A percentile compares a stretch with the other conserved stretches of the same genome.
phyloP scores from a whole-genome alignment of 495 filamentous ascomycete species.

The Beverwykella pulmonaria region DNA sequence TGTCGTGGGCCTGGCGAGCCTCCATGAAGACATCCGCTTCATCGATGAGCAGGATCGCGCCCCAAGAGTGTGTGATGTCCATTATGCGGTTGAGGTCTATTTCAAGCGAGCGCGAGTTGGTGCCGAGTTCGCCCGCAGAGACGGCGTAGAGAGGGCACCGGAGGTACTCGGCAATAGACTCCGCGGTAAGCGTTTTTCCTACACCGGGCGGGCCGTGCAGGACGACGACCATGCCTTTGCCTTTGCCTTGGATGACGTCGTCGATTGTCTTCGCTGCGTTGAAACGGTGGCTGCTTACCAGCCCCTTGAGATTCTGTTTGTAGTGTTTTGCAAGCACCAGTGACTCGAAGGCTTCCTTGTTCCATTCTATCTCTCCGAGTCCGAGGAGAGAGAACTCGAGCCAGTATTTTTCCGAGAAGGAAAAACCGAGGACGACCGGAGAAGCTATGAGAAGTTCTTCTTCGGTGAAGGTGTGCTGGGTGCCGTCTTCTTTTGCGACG shows the following conservation, averaged over 20 bases:
- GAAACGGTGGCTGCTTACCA: conserved; percentile 81
- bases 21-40: conserved; percentile 55
- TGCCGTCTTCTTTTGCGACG: conserved; percentile 50
- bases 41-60: conserved; percentile 58
- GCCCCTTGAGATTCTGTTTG: conserved; percentile 77
- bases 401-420: conserved; percentile 89
- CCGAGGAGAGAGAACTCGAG: conserved; percentile 85
- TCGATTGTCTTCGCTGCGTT: conserved; percentile 81
- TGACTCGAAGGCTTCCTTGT: conserved; percentile 76
- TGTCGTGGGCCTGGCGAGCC: conserved; percentile 49
- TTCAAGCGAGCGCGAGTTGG: conserved; percentile 75
- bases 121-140: conserved; percentile 79
- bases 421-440: conserved; percentile 91
- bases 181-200: conserved; percentile 72
- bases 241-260: conserved; percentile 79
- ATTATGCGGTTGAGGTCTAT: conserved; percentile 80
- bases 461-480: conserved; percentile 67
- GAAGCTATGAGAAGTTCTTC: conserved; percentile 87
- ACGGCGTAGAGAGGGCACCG: conserved; percentile 85
- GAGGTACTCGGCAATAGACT: conserved; percentile 82
- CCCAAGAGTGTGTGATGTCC: conserved; percentile 86
- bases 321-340: conserved; percentile 75
- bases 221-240: conserved; percentile 72
- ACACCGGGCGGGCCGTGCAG: conserved; percentile 83
- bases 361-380: conserved; percentile 80